Evolutionary conservation across 2,329 filamentous ascomycete genomes (phyloP).

Genomic region (Stagonosporopsis cucurbitacearum): DNA sequence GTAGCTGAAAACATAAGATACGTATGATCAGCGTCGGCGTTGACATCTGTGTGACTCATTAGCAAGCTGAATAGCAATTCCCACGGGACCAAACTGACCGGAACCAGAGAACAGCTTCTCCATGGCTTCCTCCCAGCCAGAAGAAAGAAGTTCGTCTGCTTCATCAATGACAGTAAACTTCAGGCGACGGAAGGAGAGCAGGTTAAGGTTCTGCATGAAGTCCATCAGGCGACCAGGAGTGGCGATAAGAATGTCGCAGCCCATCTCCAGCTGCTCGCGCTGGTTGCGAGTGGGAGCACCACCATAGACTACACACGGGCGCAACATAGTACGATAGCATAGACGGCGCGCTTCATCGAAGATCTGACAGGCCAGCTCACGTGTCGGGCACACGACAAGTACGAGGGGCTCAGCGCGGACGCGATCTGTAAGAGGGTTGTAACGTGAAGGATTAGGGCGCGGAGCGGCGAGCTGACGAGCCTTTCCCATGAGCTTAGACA

Average conservation of each 20-base stretch:
- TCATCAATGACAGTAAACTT: slow-evolving; percentile 73
- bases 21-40: slow-evolving; percentile 72
- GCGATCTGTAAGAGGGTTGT: slow-evolving; percentile 57
- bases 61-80: slow-evolving; percentile 15
- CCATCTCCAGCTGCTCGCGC: slow-evolving; percentile 74
- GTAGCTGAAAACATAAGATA: slow-evolving; percentile 93
- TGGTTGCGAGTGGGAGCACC: slow-evolving; percentile 77
- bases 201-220: slow-evolving; percentile 74
- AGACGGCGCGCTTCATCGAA: slow-evolving; percentile 93
- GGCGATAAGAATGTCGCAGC: slow-evolving; percentile 87
- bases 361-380: slow-evolving; percentile 91
- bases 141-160: slow-evolving; percentile 87
- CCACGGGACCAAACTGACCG: slow-evolving; percentile 62
- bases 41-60: slow-evolving; percentile 62
- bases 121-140: slow-evolving; percentile 80
- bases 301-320: slow-evolving; percentile 88
- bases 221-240: slow-evolving; percentile 87
- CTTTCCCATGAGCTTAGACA: slow-evolving; percentile 95
- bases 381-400: slow-evolving; percentile 82
- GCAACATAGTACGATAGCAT: slow-evolving; percentile 93
- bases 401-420: slow-evolving; percentile 86
- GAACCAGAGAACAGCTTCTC: slow-evolving; percentile 78
- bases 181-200: slow-evolving; percentile 76
- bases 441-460: slow-evolving; percentile 70
- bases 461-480: slow-evolving; percentile 83